Evolutionary conservation across 768 basidiomycete species (phyloP), one percentile per base, ranked within the genome.

Genomic region (Rhizopogon salebrosus): DNA sequence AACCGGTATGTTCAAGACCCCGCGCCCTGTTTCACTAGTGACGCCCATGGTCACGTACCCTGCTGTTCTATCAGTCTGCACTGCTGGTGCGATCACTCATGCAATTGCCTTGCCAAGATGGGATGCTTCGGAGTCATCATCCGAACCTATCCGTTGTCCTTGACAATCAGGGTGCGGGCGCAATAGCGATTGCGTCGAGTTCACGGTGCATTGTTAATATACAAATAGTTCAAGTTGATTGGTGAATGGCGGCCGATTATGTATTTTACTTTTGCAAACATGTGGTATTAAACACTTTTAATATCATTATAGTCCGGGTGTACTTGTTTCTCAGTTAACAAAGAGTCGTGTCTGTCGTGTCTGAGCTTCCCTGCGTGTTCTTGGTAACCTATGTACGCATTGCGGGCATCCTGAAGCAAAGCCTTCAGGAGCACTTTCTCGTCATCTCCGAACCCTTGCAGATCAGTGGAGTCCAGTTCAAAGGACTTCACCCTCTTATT

Each of bases 241-340:
- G 9, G 9, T 31, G 71, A 16, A 56, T 57, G 36, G 64, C 67
- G 1, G 66, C 69, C 3, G 8, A 39, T 22, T 57, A 48, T 0
- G 69, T 69, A 46, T 60, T 63, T 60, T 63, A 16, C 66, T 50
- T 18, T 59, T 64, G 31, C 67, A 37, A 20, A 13, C 31, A 45
- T 0, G 9, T 45, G 22, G 8, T 22, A 34, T 16, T 10, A 46
- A 22, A 22, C 43, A 34, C 29, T 29, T 4, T 20, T 7, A 18
- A 27, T 11, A 11, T 2, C n/a, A 11, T 4, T 3, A 16, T 42
- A 16, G 4, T 18, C 3, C 14, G 7, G 43, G 20, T 13, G 18
- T 31, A 46, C 29, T 34, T 46, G 8, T 34, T 46, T 46, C 14
- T 46, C 45, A 0, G 36, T 37, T n/a, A 7, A 37, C 36, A 8